Percentiles rank a stretch among this genome's conserved stretches.
phyloP scores from a whole-genome alignment of 805 yeast species.

The Metschnikowia cerradonensis region DNA sequence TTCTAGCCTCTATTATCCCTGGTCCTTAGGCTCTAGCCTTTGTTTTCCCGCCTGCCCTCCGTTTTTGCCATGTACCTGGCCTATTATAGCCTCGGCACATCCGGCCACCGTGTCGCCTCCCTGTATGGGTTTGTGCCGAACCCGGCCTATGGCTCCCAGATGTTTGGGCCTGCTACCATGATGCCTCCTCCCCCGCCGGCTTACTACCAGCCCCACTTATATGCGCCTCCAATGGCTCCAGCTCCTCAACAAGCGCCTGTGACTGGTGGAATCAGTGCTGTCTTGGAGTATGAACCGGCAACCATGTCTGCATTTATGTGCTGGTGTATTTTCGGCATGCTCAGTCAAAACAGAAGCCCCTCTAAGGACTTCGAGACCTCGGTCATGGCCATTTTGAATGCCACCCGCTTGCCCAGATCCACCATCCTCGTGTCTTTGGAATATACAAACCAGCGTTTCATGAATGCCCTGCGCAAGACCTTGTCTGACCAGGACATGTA shows the following conservation, averaged over 20 bases:
- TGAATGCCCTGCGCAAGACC: slow-evolving; percentile 20
- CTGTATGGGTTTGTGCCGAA: slow-evolving; percentile 20
- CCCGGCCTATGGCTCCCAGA: slow-evolving; percentile 11
- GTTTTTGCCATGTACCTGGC: slow-evolving; percentile 8
- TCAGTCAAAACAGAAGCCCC: slow-evolving; percentile 48
- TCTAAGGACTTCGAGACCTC: slow-evolving; percentile 52
- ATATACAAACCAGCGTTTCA: slow-evolving; percentile 62
- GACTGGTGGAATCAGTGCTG: slow-evolving; percentile 73
- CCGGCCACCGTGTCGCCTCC: slow-evolving; percentile 37
- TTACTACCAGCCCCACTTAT: slow-evolving; percentile 11
- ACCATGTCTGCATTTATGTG: slow-evolving; percentile 78
- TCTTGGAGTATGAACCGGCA: slow-evolving; percentile 73
- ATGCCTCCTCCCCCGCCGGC: slow-evolving; percentile 11
- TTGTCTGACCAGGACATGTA: slow-evolving; percentile 40
- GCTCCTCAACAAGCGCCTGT: slow-evolving; percentile 16
- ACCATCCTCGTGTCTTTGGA: slow-evolving; percentile 78
- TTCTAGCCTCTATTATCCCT: not conserved
- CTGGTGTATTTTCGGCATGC: slow-evolving; percentile 66
- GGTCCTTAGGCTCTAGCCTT: not conserved
- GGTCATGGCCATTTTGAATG: slow-evolving; percentile 66
- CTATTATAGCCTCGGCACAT: slow-evolving; percentile 28
- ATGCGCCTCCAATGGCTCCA: slow-evolving; percentile 3
- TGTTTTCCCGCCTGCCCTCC: not conserved
- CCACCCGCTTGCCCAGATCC: slow-evolving; percentile 83
- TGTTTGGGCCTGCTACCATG: slow-evolving; percentile 9